Conservation (phyloP, 2,329 filamentous ascomycete species). For the Aureobasidium vineae region DNA sequence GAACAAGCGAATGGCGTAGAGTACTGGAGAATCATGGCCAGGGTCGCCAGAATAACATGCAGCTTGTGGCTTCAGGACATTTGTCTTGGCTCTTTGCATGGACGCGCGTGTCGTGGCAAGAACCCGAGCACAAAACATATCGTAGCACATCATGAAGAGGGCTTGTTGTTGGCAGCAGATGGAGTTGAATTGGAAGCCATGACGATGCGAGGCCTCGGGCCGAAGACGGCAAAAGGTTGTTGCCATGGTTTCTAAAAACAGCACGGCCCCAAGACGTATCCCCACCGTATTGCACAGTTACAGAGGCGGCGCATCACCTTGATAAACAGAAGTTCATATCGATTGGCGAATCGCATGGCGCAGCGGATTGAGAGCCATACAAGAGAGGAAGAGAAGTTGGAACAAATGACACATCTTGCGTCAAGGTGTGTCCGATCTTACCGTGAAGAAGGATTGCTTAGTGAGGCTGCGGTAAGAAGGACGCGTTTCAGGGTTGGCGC, state of each 20-base stretch:
- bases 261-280: slow-evolving; percentile 1
- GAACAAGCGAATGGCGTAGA: background rate
- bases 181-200: background rate
- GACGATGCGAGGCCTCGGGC: slow-evolving; percentile 8
- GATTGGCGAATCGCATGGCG: slow-evolving; percentile 23
- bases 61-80: background rate
- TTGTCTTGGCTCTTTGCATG: background rate
- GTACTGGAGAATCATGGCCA: background rate
- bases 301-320: slow-evolving; percentile 9
- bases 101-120: slow-evolving; percentile 4
- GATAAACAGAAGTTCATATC: slow-evolving; percentile 19
- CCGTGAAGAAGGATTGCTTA: slow-evolving; percentile 4
- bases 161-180: slow-evolving; percentile 7
- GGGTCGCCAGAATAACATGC: background rate
- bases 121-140: background rate
- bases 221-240: slow-evolving; percentile 11
- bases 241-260: slow-evolving; percentile 24
- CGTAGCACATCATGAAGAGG: background rate
- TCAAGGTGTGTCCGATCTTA: slow-evolving; percentile 15
- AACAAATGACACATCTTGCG: background rate
- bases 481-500: slow-evolving; percentile 21
- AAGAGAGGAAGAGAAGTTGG: background rate
- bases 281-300: background rate
- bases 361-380: background rate
- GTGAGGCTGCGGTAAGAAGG: slow-evolving; percentile 11